These are phyloP conservation scores for Colletotrichum siamense DNA, from an alignment of 2,329 filamentous ascomycete genomes.

Conservation along the genomic window DNA sequence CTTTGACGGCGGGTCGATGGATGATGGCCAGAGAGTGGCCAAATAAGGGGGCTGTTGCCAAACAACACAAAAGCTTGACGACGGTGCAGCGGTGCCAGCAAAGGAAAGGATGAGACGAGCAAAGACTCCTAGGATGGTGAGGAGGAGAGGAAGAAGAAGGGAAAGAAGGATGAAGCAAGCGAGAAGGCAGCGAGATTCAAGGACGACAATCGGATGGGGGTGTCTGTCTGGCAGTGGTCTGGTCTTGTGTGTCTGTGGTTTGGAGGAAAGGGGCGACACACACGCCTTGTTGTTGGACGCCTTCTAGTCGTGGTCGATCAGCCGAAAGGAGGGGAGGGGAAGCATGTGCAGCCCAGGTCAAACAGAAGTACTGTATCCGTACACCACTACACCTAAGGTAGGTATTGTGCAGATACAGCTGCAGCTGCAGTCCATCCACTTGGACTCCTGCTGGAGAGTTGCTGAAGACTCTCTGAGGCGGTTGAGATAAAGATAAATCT, in stretches of 20 bases:
- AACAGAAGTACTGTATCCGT: background rate
- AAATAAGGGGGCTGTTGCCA: background rate
- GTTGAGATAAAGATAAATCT: background rate
- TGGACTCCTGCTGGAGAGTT: background rate
- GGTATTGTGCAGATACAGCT: too few relatives aligned
- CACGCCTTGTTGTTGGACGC: constrained; percentile 1
- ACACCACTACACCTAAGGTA: background rate
- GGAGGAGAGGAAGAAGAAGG: background rate
- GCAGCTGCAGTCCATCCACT: background rate
- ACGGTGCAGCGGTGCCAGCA: background rate
- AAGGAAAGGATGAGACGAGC: background rate
- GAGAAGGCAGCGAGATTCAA: constrained; percentile 7
- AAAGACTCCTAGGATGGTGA: background rate
- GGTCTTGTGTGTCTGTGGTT: background rate
- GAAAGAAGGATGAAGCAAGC: background rate
- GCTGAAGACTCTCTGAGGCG: background rate
- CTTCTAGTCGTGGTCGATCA: constrained; percentile 15
- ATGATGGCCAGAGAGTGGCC: background rate
- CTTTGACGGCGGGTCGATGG: background rate
- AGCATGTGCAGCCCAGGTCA: background rate
- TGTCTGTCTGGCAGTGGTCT: background rate
- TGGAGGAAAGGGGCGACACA: constrained; percentile 15
- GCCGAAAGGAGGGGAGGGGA: constrained; percentile 10
- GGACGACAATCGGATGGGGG: constrained; percentile 3
- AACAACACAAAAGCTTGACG: background rate